Conservation (phyloP, 257 asterid species). For the Solanum piurae region DNA sequence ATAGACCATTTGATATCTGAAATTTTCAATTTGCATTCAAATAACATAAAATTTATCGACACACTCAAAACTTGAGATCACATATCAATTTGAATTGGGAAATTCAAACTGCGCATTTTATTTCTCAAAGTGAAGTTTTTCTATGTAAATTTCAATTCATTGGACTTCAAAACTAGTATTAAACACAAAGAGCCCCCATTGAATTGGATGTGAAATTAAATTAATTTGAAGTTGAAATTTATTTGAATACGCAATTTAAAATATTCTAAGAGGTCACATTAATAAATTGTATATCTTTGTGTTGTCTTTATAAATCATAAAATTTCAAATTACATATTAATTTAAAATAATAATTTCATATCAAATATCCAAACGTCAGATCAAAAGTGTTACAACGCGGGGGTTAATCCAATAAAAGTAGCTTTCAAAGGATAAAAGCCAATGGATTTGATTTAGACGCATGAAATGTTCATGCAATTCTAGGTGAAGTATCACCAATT, state of each 20-base stretch:
- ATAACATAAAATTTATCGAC: neutral
- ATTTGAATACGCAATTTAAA: too few relatives aligned
- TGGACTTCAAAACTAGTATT: neutral
- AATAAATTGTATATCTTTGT: too few relatives aligned
- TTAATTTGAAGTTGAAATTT: neutral
- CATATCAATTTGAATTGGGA: neutral
- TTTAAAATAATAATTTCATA: neutral
- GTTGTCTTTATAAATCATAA: neutral
- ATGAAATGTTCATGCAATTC: neutral
- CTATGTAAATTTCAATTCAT: too few relatives aligned
- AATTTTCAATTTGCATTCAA: neutral
- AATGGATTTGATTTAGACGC: neutral
- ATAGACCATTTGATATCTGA: accelerated
- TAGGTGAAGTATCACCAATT: neutral
- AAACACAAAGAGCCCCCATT: too few relatives aligned
- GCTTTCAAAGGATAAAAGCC: neutral
- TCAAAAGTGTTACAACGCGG: neutral
- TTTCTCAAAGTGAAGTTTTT: too few relatives aligned
- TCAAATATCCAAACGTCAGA: accelerated
- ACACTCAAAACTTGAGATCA: neutral
- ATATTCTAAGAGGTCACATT: too few relatives aligned
- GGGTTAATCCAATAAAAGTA: neutral
- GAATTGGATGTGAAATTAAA: too few relatives aligned
- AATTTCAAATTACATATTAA: neutral
- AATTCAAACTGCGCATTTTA: too few relatives aligned